Base-by-base conservation (phyloP, 257 asterid genomes). In the Jacaranda mimosifolia region DNA sequence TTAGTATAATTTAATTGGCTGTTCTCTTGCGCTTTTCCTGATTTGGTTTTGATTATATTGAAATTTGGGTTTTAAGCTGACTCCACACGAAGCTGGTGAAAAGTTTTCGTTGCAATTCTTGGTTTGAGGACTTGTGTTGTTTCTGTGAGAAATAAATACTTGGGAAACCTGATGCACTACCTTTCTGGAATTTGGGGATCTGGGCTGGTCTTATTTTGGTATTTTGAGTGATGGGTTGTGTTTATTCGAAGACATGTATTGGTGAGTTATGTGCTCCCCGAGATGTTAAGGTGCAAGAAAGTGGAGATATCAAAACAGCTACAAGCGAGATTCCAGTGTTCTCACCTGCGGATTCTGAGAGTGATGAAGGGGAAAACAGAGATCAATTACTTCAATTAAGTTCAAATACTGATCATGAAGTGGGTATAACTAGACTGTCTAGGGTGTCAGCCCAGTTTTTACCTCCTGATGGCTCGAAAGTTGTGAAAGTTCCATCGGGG, bases 171-270 rank as follows among this genome's bases (percentile, higher is more conserved):
- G 86, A 91, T 88, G 94, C 81, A 52, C 78, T 65, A 66, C 74
- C 12, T 63, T 77, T 72, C 79, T 72, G 84, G 75, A 59, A 51
- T 67, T 76, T 58, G 71, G 81, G 78, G 64, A 74, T 57, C 76
- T 75, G 82, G 82, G 79, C 46, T 87, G 64, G 85, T 78, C 74
- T 73, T 68, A n/a, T 58, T 80, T 63, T 71, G 80, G 83, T 72
- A 45, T 85, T 83, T 79, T 48, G 77, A 82, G 85, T 85, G 84
- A 95, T 95, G 99, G 99, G 99, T 63, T 95, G 98, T 87, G 93
- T 79, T 77, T 89, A 90, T 85, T 95, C 99, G 6, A 92, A 86
- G 86, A 73, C 90, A 55, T 95, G 98, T 79, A 92, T 95, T 73
- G 97, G 99, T 11, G 96, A 89, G 68, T 80, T 90, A 83, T 95